Evolutionary conservation across 306 rosid species (phyloP), one percentile per base, ranked within the genome.

Genomic region (Corylus avellana): DNA sequence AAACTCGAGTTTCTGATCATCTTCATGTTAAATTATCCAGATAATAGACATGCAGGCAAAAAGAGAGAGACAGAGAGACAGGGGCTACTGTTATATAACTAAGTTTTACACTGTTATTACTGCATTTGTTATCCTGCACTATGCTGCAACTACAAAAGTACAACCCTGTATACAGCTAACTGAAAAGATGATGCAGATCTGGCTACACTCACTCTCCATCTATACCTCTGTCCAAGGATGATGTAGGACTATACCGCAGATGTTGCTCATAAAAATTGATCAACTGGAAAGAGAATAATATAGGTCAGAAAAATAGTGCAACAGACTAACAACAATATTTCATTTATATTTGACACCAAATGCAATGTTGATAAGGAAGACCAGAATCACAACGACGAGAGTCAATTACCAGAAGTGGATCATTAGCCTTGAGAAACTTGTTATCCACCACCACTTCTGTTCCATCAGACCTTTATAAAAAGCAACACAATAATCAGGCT

Each of bases 231-330:
- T 73, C 72, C 68, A 77, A 62, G 89, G 85, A 90, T 22, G 80
- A 73, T 25, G 86, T 74, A 5, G 92, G 88, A 84, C 55, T 84
- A 83, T 90, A 94, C 35, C 93, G 91, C 80, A 94, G 94, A 88
- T 90, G 97, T 83, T 89, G 92, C 96, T 94, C 97, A 29, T 92
- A 94, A 87, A 87, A 94, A 88, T 85, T 89, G 84, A 94, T 90
- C 89, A 94, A 85, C 97, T 94, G 92, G 50, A 83, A 62, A 7
- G 54, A 76, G 46, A 72, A 85, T 77, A 77, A 76, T 53, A 75
- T 35, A 61, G 61, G 46, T 48, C 35, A 75, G 12, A 39, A 75
- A 51, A 25, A 20, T 53, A 58, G 27, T 48, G 10, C n/a, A 29
- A 25, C 71, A 14, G 39, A 82, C 14, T 73, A 78, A 75, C 64